Evolutionary conservation across 2,329 filamentous ascomycete species (phyloP).

Genomic region (Fusarium keratoplasticum): DNA sequence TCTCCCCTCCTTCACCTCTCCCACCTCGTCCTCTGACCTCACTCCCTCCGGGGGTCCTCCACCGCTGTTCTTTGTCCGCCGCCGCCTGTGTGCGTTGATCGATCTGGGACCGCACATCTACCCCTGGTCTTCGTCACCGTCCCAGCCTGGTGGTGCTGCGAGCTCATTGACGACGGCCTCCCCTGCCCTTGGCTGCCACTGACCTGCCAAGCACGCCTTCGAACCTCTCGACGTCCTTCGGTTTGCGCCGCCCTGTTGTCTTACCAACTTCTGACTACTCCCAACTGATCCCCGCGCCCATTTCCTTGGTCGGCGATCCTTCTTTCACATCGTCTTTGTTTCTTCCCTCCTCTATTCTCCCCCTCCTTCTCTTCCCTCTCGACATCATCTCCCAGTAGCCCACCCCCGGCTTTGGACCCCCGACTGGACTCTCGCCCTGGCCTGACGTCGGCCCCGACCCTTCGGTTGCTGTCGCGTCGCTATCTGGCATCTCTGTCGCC

Average conservation of each 20-base stretch:
- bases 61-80: constrained; percentile 27
- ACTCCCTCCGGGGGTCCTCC: constrained; percentile 23
- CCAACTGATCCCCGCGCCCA: constrained; percentile 27
- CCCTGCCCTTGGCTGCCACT: constrained; percentile 11
- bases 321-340: constrained; percentile 14
- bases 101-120: constrained; percentile 28
- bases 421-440: constrained; percentile 14
- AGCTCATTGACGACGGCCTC: constrained; percentile 25
- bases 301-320: constrained; percentile 25
- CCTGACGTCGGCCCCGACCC: constrained; percentile 33
- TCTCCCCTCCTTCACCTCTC: neutral
- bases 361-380: neutral
- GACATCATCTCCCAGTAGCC: neutral
- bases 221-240: constrained; percentile 20
- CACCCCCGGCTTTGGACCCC: neutral
- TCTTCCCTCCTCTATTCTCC: constrained; percentile 8
- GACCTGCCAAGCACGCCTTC: constrained; percentile 30
- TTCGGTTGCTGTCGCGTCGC: constrained; percentile 38
- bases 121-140: constrained; percentile 30
- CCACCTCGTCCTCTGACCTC: constrained; percentile 17
- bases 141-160: constrained; percentile 36
- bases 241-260: constrained; percentile 28
- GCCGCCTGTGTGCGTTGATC: constrained; percentile 17
- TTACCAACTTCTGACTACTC: constrained; percentile 32
- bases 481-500: constrained; percentile 32